These are phyloP conservation scores for Geotrichum histeridarum DNA, from an alignment of 1,139 yeast genomes.

Conservation along the genomic window DNA sequence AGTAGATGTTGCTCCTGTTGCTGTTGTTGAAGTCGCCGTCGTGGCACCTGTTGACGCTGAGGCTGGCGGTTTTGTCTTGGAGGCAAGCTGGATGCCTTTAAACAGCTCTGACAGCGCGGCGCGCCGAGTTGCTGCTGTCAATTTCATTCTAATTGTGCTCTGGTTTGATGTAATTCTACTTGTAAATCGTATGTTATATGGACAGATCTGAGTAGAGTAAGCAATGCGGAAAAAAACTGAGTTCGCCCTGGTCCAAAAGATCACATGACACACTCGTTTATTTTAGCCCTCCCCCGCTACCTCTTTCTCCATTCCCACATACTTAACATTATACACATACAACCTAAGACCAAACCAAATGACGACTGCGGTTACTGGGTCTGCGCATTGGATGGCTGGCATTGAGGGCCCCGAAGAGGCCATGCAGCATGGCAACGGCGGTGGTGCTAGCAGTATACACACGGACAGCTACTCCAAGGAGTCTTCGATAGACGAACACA, in stretches of 20 bases:
- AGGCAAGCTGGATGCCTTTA: conserved; percentile 12
- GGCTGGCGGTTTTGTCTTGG: background rate
- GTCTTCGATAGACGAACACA: background rate
- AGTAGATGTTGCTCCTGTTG: background rate
- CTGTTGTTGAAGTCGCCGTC: background rate
- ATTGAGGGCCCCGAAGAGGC: background rate
- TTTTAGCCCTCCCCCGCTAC: too few species aligned
- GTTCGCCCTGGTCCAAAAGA: too few species aligned
- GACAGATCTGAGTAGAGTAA: too few species aligned
- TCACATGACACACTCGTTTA: too few species aligned
- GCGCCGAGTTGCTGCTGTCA: conserved; percentile 2
- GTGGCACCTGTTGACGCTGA: background rate
- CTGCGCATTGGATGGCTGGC: conserved; percentile 8
- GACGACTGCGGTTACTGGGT: background rate
- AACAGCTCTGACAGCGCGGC: conserved; percentile 15
- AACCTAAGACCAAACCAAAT: background rate
- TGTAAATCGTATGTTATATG: too few species aligned
- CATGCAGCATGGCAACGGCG: background rate
- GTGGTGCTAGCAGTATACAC: background rate
- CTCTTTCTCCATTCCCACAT: background rate
- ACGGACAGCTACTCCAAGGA: background rate
- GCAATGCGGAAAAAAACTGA: too few species aligned
- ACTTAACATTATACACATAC: too few species aligned
- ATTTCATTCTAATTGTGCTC: conserved; percentile 3
- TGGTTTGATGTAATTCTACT: too few species aligned